Evolutionary conservation across 306 rosid species (phyloP), one percentile per base, ranked within the genome.

Genomic region (Ormosia emarginata): DNA sequence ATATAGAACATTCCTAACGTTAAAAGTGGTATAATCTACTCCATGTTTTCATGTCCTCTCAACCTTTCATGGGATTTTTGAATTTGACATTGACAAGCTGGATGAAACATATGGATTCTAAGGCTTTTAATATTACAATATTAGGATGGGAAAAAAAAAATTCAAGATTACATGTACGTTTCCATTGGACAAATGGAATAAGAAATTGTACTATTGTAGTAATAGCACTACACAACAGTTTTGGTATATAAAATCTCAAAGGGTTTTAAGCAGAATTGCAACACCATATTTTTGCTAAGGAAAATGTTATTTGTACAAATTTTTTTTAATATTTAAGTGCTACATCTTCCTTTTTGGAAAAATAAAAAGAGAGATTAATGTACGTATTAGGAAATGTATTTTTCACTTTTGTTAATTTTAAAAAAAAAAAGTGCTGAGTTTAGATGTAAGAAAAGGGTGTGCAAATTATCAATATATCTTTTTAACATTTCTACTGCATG

Each of bases 1-100:
- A 24, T 2, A 34, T 40, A 36, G 86, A 88, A 90, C 91, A 93
- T 93, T 91, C 92, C 84, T 84, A 85, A 88, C 92, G 91, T 91
- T 91, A 86, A 91, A 91, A 80, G 92, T 87, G 87, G 92, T 86
- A 90, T 87, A 85, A 75, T 83, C 79, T 30, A 76, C 85, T 69
- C 56, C 87, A 79, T 86, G 83, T 84, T 81, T 85, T 83, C 87
- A 55, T 85, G 85, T 82, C 74, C 80, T 87, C 82, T 81, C 33
- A 77, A 49, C 74, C 82, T 72, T 82, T 74, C 85, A 52, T 40
- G n/a, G 6, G 41, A 66, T 78, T 69, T 79, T 79, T 57, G 18
- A 68, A 79, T 40, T 70, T 62, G 53, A 58, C 77, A 40, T 64
- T 70, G 62, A 56, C 80, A 41, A 41, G 29, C 46, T 71, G 52